A percentile compares a stretch with the other conserved stretches of the same genome.
phyloP scores from a whole-genome alignment of 441 rosid genomes.

The Sinapis alba region DNA sequence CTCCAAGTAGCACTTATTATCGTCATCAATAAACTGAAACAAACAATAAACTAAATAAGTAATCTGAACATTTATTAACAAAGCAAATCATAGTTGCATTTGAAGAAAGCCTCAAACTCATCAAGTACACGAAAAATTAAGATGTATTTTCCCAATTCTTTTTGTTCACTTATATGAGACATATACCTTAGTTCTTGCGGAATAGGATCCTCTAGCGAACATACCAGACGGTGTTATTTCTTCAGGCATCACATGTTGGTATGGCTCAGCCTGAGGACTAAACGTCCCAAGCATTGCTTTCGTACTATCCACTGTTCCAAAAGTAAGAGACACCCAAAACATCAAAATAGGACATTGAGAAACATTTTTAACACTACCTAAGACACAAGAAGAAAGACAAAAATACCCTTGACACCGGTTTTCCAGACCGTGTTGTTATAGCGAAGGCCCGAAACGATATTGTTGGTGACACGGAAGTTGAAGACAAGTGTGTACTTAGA shows the following conservation, averaged over 20 bases:
- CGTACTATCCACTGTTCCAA: conserved; percentile 50
- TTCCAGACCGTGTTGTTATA: conserved; percentile 61
- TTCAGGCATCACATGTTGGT: conserved; percentile 52
- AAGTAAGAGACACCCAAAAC: background rate
- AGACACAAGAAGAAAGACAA: background rate
- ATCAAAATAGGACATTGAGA: background rate
- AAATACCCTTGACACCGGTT: conserved; percentile 53
- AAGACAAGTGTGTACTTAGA: conserved; percentile 47
- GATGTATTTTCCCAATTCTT: background rate
- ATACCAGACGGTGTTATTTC: conserved; percentile 60
- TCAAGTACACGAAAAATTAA: background rate
- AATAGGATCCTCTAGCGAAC: conserved; percentile 58
- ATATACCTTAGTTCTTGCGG: conserved; percentile 58
- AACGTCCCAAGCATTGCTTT: conserved; percentile 59
- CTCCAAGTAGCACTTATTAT: conserved; percentile 85
- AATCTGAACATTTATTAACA: background rate
- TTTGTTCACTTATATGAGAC: background rate
- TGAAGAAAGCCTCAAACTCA: background rate
- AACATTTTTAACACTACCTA: background rate
- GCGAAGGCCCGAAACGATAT: conserved; percentile 51
- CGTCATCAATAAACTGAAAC: conserved; percentile 82
- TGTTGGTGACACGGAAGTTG: conserved; percentile 51
- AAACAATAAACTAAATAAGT: background rate
- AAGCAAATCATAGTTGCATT: conserved; percentile 1
- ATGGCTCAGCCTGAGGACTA: conserved; percentile 56